Conservation (phyloP, 495 filamentous ascomycete genomes). For the Penicillium lividum region DNA sequence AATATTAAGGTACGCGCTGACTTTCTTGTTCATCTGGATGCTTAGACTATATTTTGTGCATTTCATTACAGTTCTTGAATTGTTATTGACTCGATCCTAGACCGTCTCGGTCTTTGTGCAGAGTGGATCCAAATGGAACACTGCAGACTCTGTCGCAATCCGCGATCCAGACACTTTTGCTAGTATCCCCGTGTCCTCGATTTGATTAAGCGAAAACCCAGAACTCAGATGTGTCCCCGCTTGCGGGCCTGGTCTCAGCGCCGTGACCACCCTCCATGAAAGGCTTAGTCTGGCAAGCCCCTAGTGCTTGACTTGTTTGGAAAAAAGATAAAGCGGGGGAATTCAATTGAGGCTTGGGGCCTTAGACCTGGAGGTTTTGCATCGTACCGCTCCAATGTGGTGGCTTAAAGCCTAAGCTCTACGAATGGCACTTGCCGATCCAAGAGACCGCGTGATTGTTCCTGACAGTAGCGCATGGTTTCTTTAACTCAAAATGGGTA, state of each 20-base stretch:
- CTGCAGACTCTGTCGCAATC: neutral
- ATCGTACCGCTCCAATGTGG: neutral
- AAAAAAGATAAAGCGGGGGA: neutral
- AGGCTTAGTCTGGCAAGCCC: neutral
- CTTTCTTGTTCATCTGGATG: too few relatives aligned
- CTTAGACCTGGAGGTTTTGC: neutral
- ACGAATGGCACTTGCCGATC: neutral
- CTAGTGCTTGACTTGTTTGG: neutral
- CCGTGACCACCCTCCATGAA: neutral
- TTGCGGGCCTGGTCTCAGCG: neutral
- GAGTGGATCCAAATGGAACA: neutral
- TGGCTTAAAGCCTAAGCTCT: neutral
- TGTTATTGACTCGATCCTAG: neutral
- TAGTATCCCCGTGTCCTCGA: neutral
- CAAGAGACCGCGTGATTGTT: neutral
- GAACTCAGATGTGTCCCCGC: neutral
- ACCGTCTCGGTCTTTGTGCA: neutral
- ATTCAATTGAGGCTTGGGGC: neutral
- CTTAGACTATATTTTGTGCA: too few relatives aligned
- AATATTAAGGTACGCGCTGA: neutral
- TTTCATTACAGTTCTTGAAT: too few relatives aligned
- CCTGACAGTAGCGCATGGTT: neutral
- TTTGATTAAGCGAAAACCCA: neutral
- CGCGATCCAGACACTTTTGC: neutral
- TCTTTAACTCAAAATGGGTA: neutral